Evolutionary conservation across 352 stramenopile species (phyloP), one percentile per base, ranked within the genome.

Genomic region (Phytophthora citrophthora): DNA sequence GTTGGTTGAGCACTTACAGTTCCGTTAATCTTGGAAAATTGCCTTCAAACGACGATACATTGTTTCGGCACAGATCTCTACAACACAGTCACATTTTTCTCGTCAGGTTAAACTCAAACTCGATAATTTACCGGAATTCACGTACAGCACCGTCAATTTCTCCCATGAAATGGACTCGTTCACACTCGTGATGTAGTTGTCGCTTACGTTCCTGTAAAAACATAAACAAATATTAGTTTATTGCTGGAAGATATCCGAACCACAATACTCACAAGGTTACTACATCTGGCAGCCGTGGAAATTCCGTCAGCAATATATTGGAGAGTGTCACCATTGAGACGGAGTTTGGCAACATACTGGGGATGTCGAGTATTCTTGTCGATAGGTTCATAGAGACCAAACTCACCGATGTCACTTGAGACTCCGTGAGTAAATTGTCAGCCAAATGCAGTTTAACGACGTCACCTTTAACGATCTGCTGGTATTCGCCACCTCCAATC

Each of bases 101-200:
- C 9, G 12, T 50, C 27, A 41, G 18, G 41, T 12, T 23, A 13
- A 4, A 43, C 24, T 9, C 13, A 13, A 55, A 23, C 3, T 11
- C 31, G 1, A 10, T 60, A 6, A 11, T 40, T 4, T 1, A 26
- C 13, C 7, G 8, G n/a, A 23, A 10, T 32, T 4, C 11, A 69
- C 64, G n/a, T 59, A 73, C 64, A 73, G 27, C 23, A 36, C 10
- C 16, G 26, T 31, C 13, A 73, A 43, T 8, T 58, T 46, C 10
- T 73, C 59, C 46, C 61, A 62, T 10, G 7, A 38, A 27, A 54
- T 32, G 7, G 41, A 59, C 4, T 53, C 58, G 24, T 64, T 54
- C 26, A 69, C 50, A 7, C 23, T 51, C n/a, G 52, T 39, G 20
- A 73, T 69, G 40, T 58, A 69, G 34, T 69, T 73, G 13, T 53